Evolutionary conservation across 306 rosid genomes (phyloP), one percentile per base, ranked within the genome.

Genomic region (Gastrolobium bilobum): DNA sequence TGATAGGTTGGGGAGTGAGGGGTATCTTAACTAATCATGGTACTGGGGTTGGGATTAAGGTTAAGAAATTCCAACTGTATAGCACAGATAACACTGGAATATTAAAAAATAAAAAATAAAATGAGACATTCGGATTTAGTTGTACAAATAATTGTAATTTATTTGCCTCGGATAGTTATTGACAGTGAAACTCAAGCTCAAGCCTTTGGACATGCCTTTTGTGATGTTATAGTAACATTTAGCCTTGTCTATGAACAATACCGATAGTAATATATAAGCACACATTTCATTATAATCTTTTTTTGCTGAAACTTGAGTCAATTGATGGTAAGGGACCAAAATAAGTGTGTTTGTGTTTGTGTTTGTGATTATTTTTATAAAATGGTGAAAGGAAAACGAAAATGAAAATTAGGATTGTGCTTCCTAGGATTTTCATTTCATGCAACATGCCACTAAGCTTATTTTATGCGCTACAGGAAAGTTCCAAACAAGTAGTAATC

Each of bases 11-110:
- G 78, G 81, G 62, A 75, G 71, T 48, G 30, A 47, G 64, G 60
- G 46, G 67, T 59, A 34, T 79, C 77, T 60, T 44, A 64, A 26
- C 52, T 64, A 71, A 65, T 26, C 67, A 57, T 74, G 57, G 26
- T 78, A 46, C 44, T 63, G 56, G 71, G 57, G 43, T 67, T 85
- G 53, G 50, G 67, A 67, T 73, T 48, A 84, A 69, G 67, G 56
- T 8, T 72, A 67, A 46, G 64, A 79, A 59, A 52, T 40, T 75
- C 54, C 46, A 58, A 76, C 42, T 71, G 81, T 60, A 74, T 61
- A 79, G 80, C 82, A 75, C 63, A 44, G 56, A 37, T 35, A 44
- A 66, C 68, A 66, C 70, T 71, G 39, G 58, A 71, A 64, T 62
- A 68, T 72, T 40, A 11, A 42, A 50, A 37, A 35, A 14, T 1